These are phyloP conservation scores for Nakazawaea siamensis DNA, from an alignment of 805 yeast genomes.

Conservation along the genomic window DNA sequence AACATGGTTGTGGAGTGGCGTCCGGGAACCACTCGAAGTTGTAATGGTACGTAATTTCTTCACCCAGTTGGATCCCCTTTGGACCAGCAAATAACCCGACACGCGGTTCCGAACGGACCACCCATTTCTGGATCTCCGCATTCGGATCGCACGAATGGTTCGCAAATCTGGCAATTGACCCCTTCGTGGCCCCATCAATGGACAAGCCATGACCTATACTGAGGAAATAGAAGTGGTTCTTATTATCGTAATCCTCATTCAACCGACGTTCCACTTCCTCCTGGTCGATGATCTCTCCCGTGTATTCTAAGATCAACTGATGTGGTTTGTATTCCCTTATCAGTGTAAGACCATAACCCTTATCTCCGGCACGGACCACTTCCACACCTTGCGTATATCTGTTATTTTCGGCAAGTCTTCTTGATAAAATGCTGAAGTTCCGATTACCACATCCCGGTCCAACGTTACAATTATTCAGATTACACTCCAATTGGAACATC, in stretches of 20 bases:
- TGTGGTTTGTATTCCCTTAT: constrained; percentile 26
- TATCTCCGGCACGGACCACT: constrained; percentile 26
- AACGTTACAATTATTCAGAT: constrained; percentile 21
- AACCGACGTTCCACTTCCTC: constrained; percentile 29
- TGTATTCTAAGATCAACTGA: constrained; percentile 36
- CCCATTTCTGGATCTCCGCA: constrained; percentile 41
- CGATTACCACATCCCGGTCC: constrained; percentile 27
- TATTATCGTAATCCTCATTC: constrained; percentile 11
- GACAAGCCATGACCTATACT: constrained; percentile 33
- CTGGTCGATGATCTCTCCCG: constrained; percentile 39
- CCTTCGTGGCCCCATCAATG: constrained; percentile 35
- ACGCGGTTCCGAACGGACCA: constrained; percentile 33
- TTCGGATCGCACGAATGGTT: constrained; percentile 44
- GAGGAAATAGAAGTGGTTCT: constrained; percentile 31
- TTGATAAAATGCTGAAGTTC: constrained; percentile 19
- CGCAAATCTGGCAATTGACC: constrained; percentile 41
- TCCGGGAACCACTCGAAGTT: constrained; percentile 37
- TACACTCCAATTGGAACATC: constrained; percentile 25
- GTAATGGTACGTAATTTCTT: constrained; percentile 40
- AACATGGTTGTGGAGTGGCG: constrained; percentile 34
- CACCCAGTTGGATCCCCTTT: constrained; percentile 27
- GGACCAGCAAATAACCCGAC: constrained; percentile 37
- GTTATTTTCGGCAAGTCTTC: constrained; percentile 11
- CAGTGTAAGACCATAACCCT: constrained; percentile 36
- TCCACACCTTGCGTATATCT: constrained; percentile 20